Evolutionary conservation across 208 protist species (phyloP).

Genomic region (Angomonas ambiguus): DNA sequence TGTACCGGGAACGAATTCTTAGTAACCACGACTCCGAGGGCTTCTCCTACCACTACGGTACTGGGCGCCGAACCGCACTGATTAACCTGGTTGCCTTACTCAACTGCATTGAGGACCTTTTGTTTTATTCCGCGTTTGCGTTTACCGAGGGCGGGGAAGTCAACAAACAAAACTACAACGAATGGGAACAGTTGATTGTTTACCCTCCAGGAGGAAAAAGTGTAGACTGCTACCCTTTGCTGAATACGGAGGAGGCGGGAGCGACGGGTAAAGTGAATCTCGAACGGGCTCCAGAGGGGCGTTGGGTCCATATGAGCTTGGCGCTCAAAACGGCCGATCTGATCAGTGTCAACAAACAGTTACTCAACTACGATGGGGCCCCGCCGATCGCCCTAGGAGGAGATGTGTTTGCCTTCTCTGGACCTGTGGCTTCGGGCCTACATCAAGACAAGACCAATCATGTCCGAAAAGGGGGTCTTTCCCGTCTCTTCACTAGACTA

Average conservation of each 20-base stretch:
- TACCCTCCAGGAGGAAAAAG: conserved; percentile 1
- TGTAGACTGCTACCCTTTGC: not conserved
- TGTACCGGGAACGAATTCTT: conserved; percentile 31
- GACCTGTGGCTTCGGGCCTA: conserved; percentile 3
- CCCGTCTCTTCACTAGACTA: conserved; percentile 77
- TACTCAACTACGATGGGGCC: conserved; percentile 62
- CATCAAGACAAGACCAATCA: conserved; percentile 10
- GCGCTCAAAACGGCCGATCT: conserved; percentile 63
- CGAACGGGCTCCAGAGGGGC: conserved; percentile 45
- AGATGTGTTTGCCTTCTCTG: conserved; percentile 13
- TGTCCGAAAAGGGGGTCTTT: conserved; percentile 50
- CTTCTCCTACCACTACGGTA: conserved; percentile 13
- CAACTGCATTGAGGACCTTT: conserved; percentile 49
- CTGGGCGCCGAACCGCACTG: conserved; percentile 30
- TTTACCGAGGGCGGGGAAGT: conserved; percentile 1
- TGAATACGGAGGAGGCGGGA: conserved; percentile 12
- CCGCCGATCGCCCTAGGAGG: conserved; percentile 6
- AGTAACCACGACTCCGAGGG: not conserved
- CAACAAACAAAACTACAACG: conserved; percentile 31
- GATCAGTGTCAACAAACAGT: conserved; percentile 32
- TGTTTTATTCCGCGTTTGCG: conserved; percentile 54
- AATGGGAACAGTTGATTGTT: conserved; percentile 45
- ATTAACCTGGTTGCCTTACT: conserved; percentile 56
- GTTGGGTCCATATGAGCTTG: conserved; percentile 71
- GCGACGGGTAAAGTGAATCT: conserved; percentile 23